A percentile compares a stretch with the other conserved stretches of the same genome.
phyloP scores from a whole-genome alignment of 768 basidiomycete species.

The Pleurotus tuoliensis region DNA sequence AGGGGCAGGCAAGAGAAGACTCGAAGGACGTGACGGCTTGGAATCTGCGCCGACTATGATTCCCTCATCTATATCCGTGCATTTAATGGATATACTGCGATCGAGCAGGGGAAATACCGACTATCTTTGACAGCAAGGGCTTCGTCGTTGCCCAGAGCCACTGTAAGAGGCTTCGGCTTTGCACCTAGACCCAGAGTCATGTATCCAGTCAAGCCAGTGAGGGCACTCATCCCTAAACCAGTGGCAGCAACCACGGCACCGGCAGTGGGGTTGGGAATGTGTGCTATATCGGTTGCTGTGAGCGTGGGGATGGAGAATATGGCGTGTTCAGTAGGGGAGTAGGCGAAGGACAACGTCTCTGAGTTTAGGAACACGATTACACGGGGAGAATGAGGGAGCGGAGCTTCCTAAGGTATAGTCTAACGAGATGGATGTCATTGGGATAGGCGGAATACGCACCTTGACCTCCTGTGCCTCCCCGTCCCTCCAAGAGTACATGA shows the following conservation, averaged over 20 bases:
- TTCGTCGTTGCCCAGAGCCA: constrained; percentile 55
- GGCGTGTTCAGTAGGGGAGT: constrained; percentile 74
- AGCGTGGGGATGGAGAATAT: constrained; percentile 64
- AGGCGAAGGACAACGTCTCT: constrained; percentile 67
- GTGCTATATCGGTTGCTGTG: constrained; percentile 53
- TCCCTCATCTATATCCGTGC: constrained; percentile 51
- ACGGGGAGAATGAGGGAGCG: constrained; percentile 88
- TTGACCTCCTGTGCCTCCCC: constrained; percentile 71
- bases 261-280: constrained; percentile 29
- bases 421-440: neutral
- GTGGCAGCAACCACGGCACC: constrained; percentile 19
- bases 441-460: constrained; percentile 35
- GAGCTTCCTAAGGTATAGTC: constrained; percentile 58
- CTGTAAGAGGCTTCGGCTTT: constrained; percentile 64
- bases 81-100: constrained; percentile 1
- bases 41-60: constrained; percentile 61
- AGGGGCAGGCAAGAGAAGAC: constrained; percentile 71
- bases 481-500: constrained; percentile 85
- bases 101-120: constrained; percentile 31
- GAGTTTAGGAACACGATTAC: constrained; percentile 69
- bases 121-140: constrained; percentile 76
- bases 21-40: constrained; percentile 40
- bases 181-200: constrained; percentile 80
- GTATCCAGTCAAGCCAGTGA: constrained; percentile 78
- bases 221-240: constrained; percentile 56